Base-by-base conservation (phyloP, 2,329 filamentous ascomycete species). In the Xylariomycetidae sp. region DNA sequence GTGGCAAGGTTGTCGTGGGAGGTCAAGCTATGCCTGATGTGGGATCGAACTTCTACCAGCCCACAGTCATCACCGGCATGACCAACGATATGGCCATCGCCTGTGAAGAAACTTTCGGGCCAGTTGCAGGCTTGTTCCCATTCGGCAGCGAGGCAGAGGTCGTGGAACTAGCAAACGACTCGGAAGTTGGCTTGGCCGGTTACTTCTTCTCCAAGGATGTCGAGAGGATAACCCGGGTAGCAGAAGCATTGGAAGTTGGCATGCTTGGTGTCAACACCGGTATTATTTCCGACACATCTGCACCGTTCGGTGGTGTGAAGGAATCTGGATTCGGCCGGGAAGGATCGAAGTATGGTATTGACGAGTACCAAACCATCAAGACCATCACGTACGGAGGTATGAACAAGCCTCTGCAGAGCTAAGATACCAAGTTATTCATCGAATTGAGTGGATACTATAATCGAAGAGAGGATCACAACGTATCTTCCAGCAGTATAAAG, bases 71-170 rank as follows among this genome's bases (percentile, higher is more conserved):
- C 40, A 81, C 84, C 8, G 85, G 84, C 42, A 90, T 95, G 81
- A 94, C 72, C 9, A 68, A 72, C 37, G 79, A 89, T 25, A 96
- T 96, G 92, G 72, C 76, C 39, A 73, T 96, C 47, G 81, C 85
- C 4, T 68, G 68, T 2, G 90, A 96, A 61, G 92, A 98, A 68
- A 98, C 90, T 0, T 98, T 98, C 56, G 92, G 92, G 0, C 92
- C 92, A 3, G 84, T 96, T 0, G 90, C 89, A 0, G 90, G 85
- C 1, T 63, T 96, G 10, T 95, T 95, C 68, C 74, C 79, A 30
- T 98, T 96, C 55, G 75, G 85, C 29, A 87, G 82, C 0, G 92
- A 96, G 63, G 80, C 83, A 33, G 89, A 96, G 52, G 92, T 95
- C 5, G 78, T 96, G 19, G 69, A 74, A 42, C 64, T 90, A 45